Conservation (phyloP, 805 yeast genomes). For the Candida khao-thaluensis region DNA sequence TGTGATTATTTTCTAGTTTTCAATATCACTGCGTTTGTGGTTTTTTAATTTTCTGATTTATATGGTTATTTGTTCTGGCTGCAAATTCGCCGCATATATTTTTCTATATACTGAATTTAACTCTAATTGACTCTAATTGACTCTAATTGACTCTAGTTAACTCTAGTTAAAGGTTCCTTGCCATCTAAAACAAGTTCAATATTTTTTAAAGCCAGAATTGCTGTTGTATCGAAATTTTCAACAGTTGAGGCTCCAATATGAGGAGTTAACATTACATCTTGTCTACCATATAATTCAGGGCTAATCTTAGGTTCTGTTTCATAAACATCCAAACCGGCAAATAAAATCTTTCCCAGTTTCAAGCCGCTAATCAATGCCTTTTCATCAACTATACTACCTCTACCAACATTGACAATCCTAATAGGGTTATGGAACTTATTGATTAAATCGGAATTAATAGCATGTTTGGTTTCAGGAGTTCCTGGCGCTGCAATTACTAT, state of each 20-base stretch:
- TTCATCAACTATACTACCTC: slow-evolving; percentile 70
- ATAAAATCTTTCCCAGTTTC: slow-evolving; percentile 55
- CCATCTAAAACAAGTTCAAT: slow-evolving; percentile 41
- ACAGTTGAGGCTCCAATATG: slow-evolving; percentile 70
- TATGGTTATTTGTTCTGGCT: neutral
- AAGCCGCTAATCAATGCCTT: slow-evolving; percentile 62
- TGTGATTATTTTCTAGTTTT: neutral
- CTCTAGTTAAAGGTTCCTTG: slow-evolving; percentile 11
- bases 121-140: no score
- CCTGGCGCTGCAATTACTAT: slow-evolving; percentile 69
- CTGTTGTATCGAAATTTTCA: slow-evolving; percentile 53
- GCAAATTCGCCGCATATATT: slow-evolving; percentile 4
- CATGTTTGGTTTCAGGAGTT: slow-evolving; percentile 52
- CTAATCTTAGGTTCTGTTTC: slow-evolving; percentile 60
- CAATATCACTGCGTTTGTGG: neutral
- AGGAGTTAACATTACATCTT: slow-evolving; percentile 67
- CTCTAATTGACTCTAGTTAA: slow-evolving; percentile 9
- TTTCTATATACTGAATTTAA: no score
- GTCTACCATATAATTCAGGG: slow-evolving; percentile 48
- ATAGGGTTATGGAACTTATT: slow-evolving; percentile 50
- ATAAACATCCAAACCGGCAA: slow-evolving; percentile 75
- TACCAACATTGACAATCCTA: slow-evolving; percentile 69
- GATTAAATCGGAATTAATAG: slow-evolving; percentile 51
- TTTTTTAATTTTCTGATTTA: slow-evolving; percentile 7
- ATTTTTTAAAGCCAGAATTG: slow-evolving; percentile 53